phyloP scores from a whole-genome alignment of 2,329 filamentous ascomycete genomes.

The Didymella segeticola region DNA sequence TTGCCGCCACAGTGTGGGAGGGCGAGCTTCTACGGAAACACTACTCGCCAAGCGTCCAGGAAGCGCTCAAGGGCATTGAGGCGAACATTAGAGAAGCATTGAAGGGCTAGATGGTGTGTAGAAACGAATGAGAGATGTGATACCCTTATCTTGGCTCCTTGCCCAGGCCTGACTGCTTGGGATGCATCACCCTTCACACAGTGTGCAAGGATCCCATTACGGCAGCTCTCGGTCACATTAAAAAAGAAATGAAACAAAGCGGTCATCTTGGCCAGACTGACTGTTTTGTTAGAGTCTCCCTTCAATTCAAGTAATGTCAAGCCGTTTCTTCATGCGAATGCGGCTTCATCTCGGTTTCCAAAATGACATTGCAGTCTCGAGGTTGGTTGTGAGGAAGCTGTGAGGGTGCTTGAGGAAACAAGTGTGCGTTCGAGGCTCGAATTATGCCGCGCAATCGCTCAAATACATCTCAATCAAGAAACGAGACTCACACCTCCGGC shows the following conservation, averaged over 20 bases:
- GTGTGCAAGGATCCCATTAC: too few relatives aligned
- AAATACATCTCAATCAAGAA: neutral
- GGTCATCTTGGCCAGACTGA: too few relatives aligned
- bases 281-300: too few relatives aligned
- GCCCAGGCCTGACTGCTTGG: too few relatives aligned
- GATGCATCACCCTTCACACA: too few relatives aligned
- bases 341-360: neutral
- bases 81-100: slow-evolving; percentile 41
- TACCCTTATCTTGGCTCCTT: too few relatives aligned
- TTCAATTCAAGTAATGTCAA: too few relatives aligned
- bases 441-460: neutral
- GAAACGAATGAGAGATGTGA: neutral
- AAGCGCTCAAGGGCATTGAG: slow-evolving; percentile 62
- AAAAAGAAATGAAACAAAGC: too few relatives aligned
- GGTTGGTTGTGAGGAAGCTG: neutral
- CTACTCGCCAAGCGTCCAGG: slow-evolving; percentile 84
- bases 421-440: too few relatives aligned
- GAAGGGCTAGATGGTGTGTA: slow-evolving; percentile 19
- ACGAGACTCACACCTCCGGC: neutral
- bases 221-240: too few relatives aligned
- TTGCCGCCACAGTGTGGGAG: slow-evolving; percentile 91
- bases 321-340: too few relatives aligned
- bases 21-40: slow-evolving; percentile 85
- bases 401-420: too few relatives aligned
- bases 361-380: neutral